These are phyloP conservation scores for Myxozyma melibiosi DNA, from an alignment of 805 yeast genomes.

Conservation along the genomic window DNA sequence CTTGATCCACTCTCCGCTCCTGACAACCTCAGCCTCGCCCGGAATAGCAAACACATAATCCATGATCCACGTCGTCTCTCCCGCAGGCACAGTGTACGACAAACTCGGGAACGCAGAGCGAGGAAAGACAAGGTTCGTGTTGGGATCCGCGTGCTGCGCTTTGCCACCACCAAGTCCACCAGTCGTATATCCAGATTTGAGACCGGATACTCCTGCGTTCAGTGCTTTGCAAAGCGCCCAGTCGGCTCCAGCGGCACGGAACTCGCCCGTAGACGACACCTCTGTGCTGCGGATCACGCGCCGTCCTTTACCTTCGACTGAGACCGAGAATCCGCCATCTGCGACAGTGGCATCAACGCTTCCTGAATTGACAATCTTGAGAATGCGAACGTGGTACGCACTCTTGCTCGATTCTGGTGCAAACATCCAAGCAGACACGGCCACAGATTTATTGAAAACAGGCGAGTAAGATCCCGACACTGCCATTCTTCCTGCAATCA, in stretches of 20 bases:
- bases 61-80: background rate
- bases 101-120: conserved; percentile 10
- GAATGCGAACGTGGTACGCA: conserved; percentile 35
- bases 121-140: conserved; percentile 16
- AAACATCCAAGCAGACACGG: conserved; percentile 34
- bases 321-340: conserved; percentile 33
- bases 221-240: conserved; percentile 10
- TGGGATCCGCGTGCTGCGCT: conserved; percentile 11
- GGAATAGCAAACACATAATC: conserved; percentile 17
- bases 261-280: background rate
- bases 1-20: conserved; percentile 9
- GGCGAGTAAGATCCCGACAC: conserved; percentile 33
- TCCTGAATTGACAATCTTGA: conserved; percentile 21
- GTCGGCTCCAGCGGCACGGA: conserved; percentile 3
- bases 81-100: background rate
- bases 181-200: background rate
- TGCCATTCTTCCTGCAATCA: conserved; percentile 8
- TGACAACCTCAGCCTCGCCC: background rate
- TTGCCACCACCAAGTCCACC: background rate
- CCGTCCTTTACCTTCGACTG: background rate
- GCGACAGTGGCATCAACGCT: conserved; percentile 1
- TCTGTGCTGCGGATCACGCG: conserved; percentile 3
- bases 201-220: conserved; percentile 12
- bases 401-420: conserved; percentile 20
- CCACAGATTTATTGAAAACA: conserved; percentile 21